phyloP scores from a whole-genome alignment of 2,329 filamentous ascomycete species.

The Teratosphaeria nubilosa region DNA sequence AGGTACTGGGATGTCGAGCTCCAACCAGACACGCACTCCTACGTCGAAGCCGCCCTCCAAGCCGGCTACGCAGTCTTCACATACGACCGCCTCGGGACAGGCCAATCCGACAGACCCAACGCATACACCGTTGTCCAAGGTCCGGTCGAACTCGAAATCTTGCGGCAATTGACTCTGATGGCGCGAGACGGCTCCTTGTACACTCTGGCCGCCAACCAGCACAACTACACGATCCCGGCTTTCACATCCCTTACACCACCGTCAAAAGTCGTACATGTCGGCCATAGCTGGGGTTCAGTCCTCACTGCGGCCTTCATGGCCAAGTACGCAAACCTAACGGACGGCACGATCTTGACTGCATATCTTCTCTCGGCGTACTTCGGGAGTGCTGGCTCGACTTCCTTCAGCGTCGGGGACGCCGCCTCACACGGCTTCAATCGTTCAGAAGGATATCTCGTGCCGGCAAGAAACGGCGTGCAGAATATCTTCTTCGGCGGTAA shows the following conservation, averaged over 20 bases:
- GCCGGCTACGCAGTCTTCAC: conserved; percentile 31
- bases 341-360: conserved; percentile 11
- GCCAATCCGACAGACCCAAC: conserved; percentile 29
- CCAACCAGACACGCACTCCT: conserved; percentile 21
- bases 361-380: neutral
- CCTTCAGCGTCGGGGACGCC: neutral
- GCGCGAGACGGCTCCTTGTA: conserved; percentile 23
- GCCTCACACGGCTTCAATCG: neutral
- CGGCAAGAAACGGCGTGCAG: neutral
- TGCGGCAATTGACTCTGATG: conserved; percentile 22
- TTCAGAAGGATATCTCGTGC: neutral
- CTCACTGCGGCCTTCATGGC: conserved; percentile 7
- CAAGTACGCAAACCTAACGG: conserved; percentile 4
- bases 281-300: conserved; percentile 52
- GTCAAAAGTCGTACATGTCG: conserved; percentile 42
- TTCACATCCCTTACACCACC: neutral
- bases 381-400: neutral
- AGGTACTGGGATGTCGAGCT: conserved; percentile 21
- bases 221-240: neutral
- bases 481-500: conserved; percentile 1
- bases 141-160: conserved; percentile 28
- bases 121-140: conserved; percentile 29
- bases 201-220: conserved; percentile 4
- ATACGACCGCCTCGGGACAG: conserved; percentile 34
- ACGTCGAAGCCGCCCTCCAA: conserved; percentile 31